Conservation (phyloP, 305 asterid genomes). For the Striga hermonthica region DNA sequence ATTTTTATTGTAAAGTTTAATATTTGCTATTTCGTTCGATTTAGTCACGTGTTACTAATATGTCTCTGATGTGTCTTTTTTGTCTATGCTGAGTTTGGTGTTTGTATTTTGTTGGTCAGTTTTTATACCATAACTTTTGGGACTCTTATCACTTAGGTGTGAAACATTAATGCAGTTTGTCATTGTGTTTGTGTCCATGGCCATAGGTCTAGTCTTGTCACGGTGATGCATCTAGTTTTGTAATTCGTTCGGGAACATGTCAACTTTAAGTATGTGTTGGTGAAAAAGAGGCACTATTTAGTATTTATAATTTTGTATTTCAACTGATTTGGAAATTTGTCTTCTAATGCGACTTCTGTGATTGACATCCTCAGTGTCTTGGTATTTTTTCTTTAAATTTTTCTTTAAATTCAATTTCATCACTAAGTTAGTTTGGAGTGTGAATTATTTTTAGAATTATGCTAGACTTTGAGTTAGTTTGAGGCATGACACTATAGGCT, state of each 20-base stretch:
- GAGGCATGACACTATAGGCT: slow-evolving; percentile 8
- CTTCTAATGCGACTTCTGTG: background rate
- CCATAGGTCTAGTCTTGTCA: background rate
- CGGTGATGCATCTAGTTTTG: no score
- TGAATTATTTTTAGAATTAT: background rate
- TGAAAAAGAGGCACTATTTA: background rate
- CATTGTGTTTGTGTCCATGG: slow-evolving; percentile 11
- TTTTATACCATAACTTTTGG: background rate
- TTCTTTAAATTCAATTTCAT: slow-evolving; percentile 6
- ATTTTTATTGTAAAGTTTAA: background rate
- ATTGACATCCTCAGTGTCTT: slow-evolving; percentile 8
- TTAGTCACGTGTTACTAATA: background rate
- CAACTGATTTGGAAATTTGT: background rate
- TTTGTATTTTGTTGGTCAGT: background rate
- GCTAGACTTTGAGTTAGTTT: slow-evolving; percentile 11
- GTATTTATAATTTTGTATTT: background rate
- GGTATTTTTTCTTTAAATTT: slow-evolving; percentile 1
- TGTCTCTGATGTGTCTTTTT: background rate
- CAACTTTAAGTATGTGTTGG: no score
- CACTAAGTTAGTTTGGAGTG: slow-evolving; percentile 1
- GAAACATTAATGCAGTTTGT: background rate
- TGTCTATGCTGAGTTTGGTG: slow-evolving; percentile 8
- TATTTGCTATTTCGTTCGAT: background rate
- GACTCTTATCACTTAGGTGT: slow-evolving; percentile 15
- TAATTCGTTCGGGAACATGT: background rate